phyloP scores from a whole-genome alignment of 305 asterid species.

The Salvia sclarea region DNA sequence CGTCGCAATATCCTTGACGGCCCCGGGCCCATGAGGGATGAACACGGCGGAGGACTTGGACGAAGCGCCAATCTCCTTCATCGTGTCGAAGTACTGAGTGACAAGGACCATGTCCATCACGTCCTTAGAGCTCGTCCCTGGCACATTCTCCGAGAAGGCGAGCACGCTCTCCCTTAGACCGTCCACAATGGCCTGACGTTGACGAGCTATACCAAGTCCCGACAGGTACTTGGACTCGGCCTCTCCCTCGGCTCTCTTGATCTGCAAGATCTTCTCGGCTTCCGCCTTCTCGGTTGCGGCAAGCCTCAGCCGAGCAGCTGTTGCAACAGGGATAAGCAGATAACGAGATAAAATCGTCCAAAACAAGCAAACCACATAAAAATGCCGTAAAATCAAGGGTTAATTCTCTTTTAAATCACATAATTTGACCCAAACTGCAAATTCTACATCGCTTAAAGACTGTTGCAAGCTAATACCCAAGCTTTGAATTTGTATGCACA shows the following conservation, averaged over 20 bases:
- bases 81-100: conserved; percentile 60
- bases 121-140: conserved; percentile 57
- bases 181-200: conserved; percentile 67
- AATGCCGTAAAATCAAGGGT: not conserved
- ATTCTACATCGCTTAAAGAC: not conserved
- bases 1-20: conserved; percentile 52
- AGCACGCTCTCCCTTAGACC: conserved; percentile 63
- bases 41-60: conserved; percentile 58
- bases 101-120: conserved; percentile 67
- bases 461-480: not conserved
- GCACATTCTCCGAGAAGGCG: conserved; percentile 57
- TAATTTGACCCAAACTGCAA: not conserved
- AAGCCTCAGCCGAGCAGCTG: conserved; percentile 58
- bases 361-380: not conserved
- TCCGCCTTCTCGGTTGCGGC: conserved; percentile 53
- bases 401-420: not conserved
- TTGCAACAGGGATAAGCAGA: conserved; percentile 5
- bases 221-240: conserved; percentile 59
- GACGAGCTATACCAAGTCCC: conserved; percentile 60
- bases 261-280: conserved; percentile 52
- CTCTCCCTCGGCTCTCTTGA: conserved; percentile 61
- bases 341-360: not conserved
- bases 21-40: conserved; percentile 65
- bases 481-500: not conserved
- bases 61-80: conserved; percentile 61